Evolutionary conservation across 2,329 filamentous ascomycete genomes (phyloP).

Genomic region (Scedosporium boydii): DNA sequence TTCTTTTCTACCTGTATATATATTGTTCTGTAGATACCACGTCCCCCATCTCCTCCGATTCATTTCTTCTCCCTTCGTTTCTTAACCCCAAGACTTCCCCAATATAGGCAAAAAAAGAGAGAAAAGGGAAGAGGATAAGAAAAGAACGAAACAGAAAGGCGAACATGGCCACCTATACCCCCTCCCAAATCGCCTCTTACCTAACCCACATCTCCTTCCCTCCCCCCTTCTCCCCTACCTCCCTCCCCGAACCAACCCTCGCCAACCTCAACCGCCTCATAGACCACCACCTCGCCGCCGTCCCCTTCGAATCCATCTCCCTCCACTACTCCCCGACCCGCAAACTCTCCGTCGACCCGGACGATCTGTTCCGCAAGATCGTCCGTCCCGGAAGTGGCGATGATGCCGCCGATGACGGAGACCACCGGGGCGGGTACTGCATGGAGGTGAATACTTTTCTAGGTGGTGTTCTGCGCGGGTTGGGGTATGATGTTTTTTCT

Average conservation of each 20-base stretch:
- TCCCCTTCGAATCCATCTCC: slow-evolving; percentile 46
- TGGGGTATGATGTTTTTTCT: slow-evolving; percentile 41
- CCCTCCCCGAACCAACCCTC: slow-evolving; percentile 10
- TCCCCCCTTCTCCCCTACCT: background rate
- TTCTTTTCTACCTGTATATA: background rate
- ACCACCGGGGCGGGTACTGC: slow-evolving; percentile 41
- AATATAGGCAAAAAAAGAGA: background rate
- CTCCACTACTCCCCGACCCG: slow-evolving; percentile 38
- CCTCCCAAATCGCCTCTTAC: background rate
- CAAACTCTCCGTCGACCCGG: slow-evolving; percentile 26
- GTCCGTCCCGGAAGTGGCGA: slow-evolving; percentile 15
- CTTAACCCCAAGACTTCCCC: too few relatives aligned
- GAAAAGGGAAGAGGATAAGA: background rate
- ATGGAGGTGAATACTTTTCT: slow-evolving; percentile 40
- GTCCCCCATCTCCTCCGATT: background rate
- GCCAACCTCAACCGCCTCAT: slow-evolving; percentile 21
- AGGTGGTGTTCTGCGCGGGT: slow-evolving; percentile 32
- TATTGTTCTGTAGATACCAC: background rate
- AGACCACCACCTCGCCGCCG: slow-evolving; percentile 32
- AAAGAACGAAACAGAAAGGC: background rate
- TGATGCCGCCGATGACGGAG: slow-evolving; percentile 34
- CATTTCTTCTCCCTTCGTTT: background rate
- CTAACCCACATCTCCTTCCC: slow-evolving; percentile 4
- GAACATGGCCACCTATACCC: slow-evolving; percentile 2
- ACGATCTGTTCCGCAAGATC: slow-evolving; percentile 33